These are phyloP conservation scores for Oryza glaberrima DNA, from an alignment of 176 grass and related monocot species.

Conservation along the genomic window DNA sequence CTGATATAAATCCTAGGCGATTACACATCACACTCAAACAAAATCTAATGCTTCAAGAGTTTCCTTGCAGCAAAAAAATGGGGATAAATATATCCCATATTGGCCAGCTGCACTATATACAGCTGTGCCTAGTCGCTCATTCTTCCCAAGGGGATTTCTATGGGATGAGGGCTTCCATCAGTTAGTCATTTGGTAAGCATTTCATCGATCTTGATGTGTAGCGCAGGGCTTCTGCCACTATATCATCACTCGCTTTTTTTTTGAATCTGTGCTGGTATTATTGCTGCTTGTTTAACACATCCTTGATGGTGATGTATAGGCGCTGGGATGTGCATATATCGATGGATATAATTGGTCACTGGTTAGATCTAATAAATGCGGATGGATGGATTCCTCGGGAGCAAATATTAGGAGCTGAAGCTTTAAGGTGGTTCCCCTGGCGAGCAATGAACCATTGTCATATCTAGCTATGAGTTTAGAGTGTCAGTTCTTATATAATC, in stretches of 20 bases:
- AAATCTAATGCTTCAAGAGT: conserved; percentile 34
- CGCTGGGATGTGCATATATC: conserved; percentile 95
- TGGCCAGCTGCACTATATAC: conserved; percentile 92
- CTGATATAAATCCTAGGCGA: conserved; percentile 18
- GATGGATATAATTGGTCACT: conserved; percentile 96
- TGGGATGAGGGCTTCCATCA: conserved; percentile 99
- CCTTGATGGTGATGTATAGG: conserved; percentile 50
- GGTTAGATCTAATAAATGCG: conserved; percentile 92
- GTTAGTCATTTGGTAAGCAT: conserved; percentile 74
- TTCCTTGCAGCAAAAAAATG: conserved; percentile 82
- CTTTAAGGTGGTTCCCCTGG: conserved; percentile 66
- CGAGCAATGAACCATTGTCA: background rate
- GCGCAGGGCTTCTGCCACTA: conserved; percentile 4
- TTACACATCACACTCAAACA: background rate
- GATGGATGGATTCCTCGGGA: conserved; percentile 99
- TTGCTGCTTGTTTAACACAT: conserved; percentile 21
- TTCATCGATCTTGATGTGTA: conserved; percentile 34
- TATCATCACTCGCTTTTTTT: conserved; percentile 23
- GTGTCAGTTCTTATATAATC: conserved; percentile 33
- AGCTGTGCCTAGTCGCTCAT: conserved; percentile 93
- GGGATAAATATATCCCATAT: conserved; percentile 88
- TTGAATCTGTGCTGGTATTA: conserved; percentile 31
- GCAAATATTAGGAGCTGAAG: conserved; percentile 95
- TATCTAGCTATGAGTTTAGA: conserved; percentile 28
- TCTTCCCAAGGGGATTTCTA: conserved; percentile 96